These are phyloP conservation scores for Neofusicoccum parvum DNA, from an alignment of 2,329 filamentous ascomycete genomes.

Conservation along the genomic window DNA sequence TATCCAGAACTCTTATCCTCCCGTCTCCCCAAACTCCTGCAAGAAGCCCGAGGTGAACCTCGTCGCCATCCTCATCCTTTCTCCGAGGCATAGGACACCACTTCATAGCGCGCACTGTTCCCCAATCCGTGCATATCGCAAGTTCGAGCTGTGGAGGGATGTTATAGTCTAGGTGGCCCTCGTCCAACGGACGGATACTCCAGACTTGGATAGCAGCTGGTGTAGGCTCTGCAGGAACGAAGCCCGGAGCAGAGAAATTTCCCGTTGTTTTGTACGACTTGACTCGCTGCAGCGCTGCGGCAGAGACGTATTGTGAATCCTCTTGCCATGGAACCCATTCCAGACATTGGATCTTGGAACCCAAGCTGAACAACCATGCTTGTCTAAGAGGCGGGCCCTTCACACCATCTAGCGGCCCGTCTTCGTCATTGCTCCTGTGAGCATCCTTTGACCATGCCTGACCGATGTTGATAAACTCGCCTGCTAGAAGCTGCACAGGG, in stretches of 20 bases:
- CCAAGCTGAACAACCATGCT: slow-evolving; percentile 61
- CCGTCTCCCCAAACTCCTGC: slow-evolving; percentile 63
- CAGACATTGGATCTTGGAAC: slow-evolving; percentile 54
- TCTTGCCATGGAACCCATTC: slow-evolving; percentile 47
- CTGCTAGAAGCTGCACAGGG: slow-evolving; percentile 44
- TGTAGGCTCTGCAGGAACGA: slow-evolving; percentile 31
- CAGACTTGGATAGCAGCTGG: slow-evolving; percentile 61
- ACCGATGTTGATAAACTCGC: slow-evolving; percentile 48
- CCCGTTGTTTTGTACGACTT: slow-evolving; percentile 35
- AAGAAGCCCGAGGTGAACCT: slow-evolving; percentile 52
- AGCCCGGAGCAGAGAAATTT: slow-evolving; percentile 38
- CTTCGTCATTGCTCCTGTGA: neutral
- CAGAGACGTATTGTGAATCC: slow-evolving; percentile 57
- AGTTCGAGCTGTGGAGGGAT: slow-evolving; percentile 49
- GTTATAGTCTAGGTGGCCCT: slow-evolving; percentile 46
- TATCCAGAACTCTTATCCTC: slow-evolving; percentile 55
- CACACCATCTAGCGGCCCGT: slow-evolving; percentile 24
- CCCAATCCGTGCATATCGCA: slow-evolving; percentile 61
- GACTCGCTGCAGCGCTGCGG: slow-evolving; percentile 39
- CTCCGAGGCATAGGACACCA: slow-evolving; percentile 57
- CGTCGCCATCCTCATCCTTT: slow-evolving; percentile 29
- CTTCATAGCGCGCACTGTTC: slow-evolving; percentile 55
- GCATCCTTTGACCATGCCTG: slow-evolving; percentile 44
- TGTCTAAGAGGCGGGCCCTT: slow-evolving; percentile 34
- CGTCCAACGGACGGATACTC: slow-evolving; percentile 38